Percentiles rank a stretch among this genome's conserved stretches.
phyloP scores from a whole-genome alignment of 495 filamentous ascomycete genomes.

The Letharia columbiana region DNA sequence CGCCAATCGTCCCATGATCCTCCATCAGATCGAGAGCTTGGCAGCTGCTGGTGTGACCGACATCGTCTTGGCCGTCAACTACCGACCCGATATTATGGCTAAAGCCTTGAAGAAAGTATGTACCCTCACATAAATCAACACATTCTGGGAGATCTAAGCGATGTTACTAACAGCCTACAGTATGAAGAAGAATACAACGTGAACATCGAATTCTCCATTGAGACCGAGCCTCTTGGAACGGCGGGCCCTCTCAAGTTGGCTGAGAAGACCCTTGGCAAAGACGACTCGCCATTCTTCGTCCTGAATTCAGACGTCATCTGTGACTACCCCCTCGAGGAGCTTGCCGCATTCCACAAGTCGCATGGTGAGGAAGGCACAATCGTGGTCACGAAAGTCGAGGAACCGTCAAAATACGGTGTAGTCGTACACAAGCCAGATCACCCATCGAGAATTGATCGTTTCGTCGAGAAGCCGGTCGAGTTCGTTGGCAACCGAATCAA shows the following conservation, averaged over 20 bases:
- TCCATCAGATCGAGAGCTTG: slow-evolving; percentile 93
- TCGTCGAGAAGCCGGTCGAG: slow-evolving; percentile 98
- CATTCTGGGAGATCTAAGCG: not conserved
- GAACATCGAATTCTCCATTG: slow-evolving; percentile 92
- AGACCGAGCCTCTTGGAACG: slow-evolving; percentile 90
- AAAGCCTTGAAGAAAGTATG: slow-evolving; percentile 57
- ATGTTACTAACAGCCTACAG: slow-evolving; percentile 35
- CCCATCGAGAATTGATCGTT: slow-evolving; percentile 88
- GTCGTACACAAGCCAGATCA: slow-evolving; percentile 96
- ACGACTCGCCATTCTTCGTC: slow-evolving; percentile 95
- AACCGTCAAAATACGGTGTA: slow-evolving; percentile 98
- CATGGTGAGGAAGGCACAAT: slow-evolving; percentile 98
- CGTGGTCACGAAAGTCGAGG: slow-evolving; percentile 98
- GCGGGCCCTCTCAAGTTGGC: slow-evolving; percentile 94
- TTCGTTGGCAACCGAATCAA: slow-evolving; percentile 99
- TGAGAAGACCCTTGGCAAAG: slow-evolving; percentile 86
- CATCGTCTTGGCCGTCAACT: slow-evolving; percentile 97
- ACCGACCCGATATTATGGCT: slow-evolving; percentile 94
- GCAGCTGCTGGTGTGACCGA: slow-evolving; percentile 94
- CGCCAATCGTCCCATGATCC: slow-evolving; percentile 97
- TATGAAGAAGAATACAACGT: slow-evolving; percentile 88
- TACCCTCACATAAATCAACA: slow-evolving; percentile 3
- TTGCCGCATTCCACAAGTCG: slow-evolving; percentile 75
- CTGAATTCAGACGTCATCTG: slow-evolving; percentile 97
- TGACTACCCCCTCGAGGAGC: slow-evolving; percentile 89